A percentile compares a stretch with the other conserved stretches of the same genome.
Conservation (phyloP, 768 basidiomycete species). For the Phanerochaete carnosa region DNA sequence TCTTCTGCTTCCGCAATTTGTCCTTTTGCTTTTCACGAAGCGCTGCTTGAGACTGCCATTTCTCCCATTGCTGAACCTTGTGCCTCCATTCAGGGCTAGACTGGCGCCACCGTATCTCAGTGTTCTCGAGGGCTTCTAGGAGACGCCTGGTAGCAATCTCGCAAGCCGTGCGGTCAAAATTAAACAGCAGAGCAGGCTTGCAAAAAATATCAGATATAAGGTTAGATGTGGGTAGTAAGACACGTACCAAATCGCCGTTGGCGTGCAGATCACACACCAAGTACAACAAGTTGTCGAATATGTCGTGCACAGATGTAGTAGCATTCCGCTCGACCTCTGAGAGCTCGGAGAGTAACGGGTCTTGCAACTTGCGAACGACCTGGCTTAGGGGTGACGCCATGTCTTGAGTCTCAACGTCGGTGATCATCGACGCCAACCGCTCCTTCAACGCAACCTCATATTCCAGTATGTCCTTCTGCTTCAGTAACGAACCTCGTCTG, state of each 20-base stretch:
- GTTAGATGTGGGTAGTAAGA: not conserved
- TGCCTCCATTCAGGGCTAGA: slow-evolving; percentile 44
- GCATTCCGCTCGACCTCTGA: slow-evolving; percentile 28
- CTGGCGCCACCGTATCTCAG: slow-evolving; percentile 50
- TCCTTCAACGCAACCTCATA: slow-evolving; percentile 57
- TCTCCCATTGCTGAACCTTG: slow-evolving; percentile 49
- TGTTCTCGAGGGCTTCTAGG: slow-evolving; percentile 29
- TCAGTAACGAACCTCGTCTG: slow-evolving; percentile 34
- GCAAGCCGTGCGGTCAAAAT: slow-evolving; percentile 58
- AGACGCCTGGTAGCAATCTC: slow-evolving; percentile 48
- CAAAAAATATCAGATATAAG: not conserved
- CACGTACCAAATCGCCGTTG: slow-evolving; percentile 50
- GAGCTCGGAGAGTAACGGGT: slow-evolving; percentile 26
- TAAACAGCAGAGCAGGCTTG: slow-evolving; percentile 70
- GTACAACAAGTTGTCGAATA: slow-evolving; percentile 43
- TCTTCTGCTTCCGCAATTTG: slow-evolving; percentile 37
- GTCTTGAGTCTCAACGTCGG: slow-evolving; percentile 33
- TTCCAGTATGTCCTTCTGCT: slow-evolving; percentile 55
- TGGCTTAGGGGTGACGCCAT: slow-evolving; percentile 29
- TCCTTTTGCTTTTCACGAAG: slow-evolving; percentile 44
- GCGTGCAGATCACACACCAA: slow-evolving; percentile 58
- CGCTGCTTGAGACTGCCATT: slow-evolving; percentile 44
- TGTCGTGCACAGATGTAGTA: slow-evolving; percentile 28
- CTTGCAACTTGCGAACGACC: slow-evolving; percentile 41
- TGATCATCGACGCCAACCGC: slow-evolving; percentile 35